Evolutionary conservation across 2,329 filamentous ascomycete genomes (phyloP).

Genomic region (Geosmithia morbida): DNA sequence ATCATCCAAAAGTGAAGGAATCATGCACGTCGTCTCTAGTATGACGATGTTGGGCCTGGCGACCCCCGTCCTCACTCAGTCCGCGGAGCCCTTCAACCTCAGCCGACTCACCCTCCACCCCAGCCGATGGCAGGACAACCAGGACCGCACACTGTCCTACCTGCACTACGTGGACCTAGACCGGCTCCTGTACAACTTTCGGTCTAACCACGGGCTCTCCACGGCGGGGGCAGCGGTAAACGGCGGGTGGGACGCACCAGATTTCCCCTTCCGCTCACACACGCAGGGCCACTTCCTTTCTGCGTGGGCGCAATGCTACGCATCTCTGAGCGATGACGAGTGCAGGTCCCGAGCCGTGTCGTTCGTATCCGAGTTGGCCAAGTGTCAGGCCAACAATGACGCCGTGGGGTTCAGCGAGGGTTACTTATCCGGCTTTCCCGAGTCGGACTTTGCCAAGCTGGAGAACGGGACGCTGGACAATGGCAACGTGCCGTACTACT

Average conservation of each 20-base stretch:
- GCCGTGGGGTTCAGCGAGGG: slow-evolving; percentile 26
- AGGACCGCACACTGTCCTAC: slow-evolving; percentile 30
- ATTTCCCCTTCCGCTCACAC: slow-evolving; percentile 37
- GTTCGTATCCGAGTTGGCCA: slow-evolving; percentile 30
- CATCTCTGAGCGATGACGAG: slow-evolving; percentile 21
- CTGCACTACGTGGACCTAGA: slow-evolving; percentile 28
- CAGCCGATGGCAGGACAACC: slow-evolving; percentile 7
- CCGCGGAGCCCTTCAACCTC: slow-evolving; percentile 1
- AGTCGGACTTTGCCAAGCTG: slow-evolving; percentile 30
- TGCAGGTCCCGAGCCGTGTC: slow-evolving; percentile 29
- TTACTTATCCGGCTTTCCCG: slow-evolving; percentile 36
- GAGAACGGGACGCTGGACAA: slow-evolving; percentile 27
- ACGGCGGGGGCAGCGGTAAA: slow-evolving; percentile 29
- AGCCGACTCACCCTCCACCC: slow-evolving; percentile 2
- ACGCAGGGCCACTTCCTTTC: slow-evolving; percentile 35
- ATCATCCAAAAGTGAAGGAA: too few relatives aligned
- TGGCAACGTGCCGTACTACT: slow-evolving; percentile 39
- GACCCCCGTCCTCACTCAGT: neutral
- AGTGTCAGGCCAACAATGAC: slow-evolving; percentile 34
- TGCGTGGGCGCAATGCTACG: slow-evolving; percentile 34
- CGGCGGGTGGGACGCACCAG: slow-evolving; percentile 37
- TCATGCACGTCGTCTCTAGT: too few relatives aligned
- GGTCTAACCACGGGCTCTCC: slow-evolving; percentile 26
- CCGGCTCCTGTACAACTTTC: slow-evolving; percentile 32
- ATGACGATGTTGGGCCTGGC: too few relatives aligned